Conservation (phyloP, 106 monocot genomes). For the Dactylorhiza incarnata region DNA sequence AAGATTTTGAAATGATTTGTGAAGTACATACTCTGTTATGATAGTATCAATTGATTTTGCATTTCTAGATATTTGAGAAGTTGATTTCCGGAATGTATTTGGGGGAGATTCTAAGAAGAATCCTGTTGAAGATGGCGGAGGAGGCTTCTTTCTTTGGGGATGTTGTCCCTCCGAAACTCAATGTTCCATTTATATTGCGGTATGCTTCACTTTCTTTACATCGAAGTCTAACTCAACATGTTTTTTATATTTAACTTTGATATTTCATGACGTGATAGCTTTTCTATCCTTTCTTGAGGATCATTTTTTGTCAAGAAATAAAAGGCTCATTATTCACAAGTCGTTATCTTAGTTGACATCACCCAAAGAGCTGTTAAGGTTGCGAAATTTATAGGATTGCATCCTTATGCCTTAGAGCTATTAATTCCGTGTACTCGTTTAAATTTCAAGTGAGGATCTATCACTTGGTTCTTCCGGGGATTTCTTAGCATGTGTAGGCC, state of each 20-base stretch:
- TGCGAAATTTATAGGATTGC: too few species aligned
- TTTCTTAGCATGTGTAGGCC: too few species aligned
- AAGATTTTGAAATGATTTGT: not conserved
- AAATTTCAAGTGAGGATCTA: too few species aligned
- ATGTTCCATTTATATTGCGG: constrained; percentile 19
- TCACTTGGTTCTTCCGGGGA: too few species aligned
- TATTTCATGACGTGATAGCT: not conserved
- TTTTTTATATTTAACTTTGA: not conserved
- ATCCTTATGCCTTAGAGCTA: too few species aligned
- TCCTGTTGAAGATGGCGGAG: constrained; percentile 28
- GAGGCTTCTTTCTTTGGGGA: constrained; percentile 34
- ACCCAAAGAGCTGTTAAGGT: too few species aligned
- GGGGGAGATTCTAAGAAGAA: constrained; percentile 42
- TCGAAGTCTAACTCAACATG: not conserved
- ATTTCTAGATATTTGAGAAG: constrained; percentile 31
- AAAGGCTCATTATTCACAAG: not conserved
- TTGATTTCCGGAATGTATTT: constrained; percentile 35
- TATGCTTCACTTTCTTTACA: constrained; percentile 10
- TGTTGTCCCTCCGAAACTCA: constrained; percentile 27
- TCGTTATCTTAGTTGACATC: too few species aligned
- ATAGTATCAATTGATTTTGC: not conserved
- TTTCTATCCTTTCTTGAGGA: not conserved
- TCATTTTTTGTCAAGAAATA: not conserved
- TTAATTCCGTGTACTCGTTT: too few species aligned
- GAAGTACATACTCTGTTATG: not conserved